Evolutionary conservation across 805 yeast genomes (phyloP).

Genomic region (Ogataea paraovalis): DNA sequence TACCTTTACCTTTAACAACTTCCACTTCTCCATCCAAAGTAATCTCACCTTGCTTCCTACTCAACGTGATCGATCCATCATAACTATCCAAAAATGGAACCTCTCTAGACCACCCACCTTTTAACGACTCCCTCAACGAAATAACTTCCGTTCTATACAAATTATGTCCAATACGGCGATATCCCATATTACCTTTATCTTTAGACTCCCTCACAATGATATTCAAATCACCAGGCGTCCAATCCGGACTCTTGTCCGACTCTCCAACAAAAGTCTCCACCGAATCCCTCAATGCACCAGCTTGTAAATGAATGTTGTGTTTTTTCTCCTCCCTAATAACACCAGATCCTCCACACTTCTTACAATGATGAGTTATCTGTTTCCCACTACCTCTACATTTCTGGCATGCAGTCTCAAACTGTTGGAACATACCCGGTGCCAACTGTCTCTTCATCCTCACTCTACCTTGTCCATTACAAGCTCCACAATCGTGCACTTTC

Average conservation of each 20-base stretch:
- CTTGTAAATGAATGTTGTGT: slow-evolving; percentile 57
- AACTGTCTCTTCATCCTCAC: slow-evolving; percentile 62
- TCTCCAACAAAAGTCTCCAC: slow-evolving; percentile 63
- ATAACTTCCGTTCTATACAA: slow-evolving; percentile 80
- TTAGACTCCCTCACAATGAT: slow-evolving; percentile 56
- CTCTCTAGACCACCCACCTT: slow-evolving; percentile 77
- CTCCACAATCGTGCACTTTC: slow-evolving; percentile 54
- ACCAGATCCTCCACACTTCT: slow-evolving; percentile 66
- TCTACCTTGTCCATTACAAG: slow-evolving; percentile 77
- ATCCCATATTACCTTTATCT: slow-evolving; percentile 64
- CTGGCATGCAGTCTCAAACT: slow-evolving; percentile 75
- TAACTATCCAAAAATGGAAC: slow-evolving; percentile 65
- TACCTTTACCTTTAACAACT: slow-evolving; percentile 68
- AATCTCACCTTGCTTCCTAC: slow-evolving; percentile 47
- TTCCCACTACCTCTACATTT: slow-evolving; percentile 77
- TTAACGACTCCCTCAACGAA: slow-evolving; percentile 62
- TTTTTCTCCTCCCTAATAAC: slow-evolving; percentile 52
- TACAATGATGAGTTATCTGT: slow-evolving; percentile 59
- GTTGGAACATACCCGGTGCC: slow-evolving; percentile 90
- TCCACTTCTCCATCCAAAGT: slow-evolving; percentile 72
- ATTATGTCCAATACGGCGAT: slow-evolving; percentile 70
- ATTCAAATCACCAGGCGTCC: slow-evolving; percentile 74
- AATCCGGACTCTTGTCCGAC: slow-evolving; percentile 81
- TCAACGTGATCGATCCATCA: slow-evolving; percentile 40
- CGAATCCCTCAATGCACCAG: slow-evolving; percentile 66